Evolutionary conservation across 2,329 filamentous ascomycete species (phyloP), one percentile per base, ranked within the genome.

Genomic region (Neoascochyta sp.): DNA sequence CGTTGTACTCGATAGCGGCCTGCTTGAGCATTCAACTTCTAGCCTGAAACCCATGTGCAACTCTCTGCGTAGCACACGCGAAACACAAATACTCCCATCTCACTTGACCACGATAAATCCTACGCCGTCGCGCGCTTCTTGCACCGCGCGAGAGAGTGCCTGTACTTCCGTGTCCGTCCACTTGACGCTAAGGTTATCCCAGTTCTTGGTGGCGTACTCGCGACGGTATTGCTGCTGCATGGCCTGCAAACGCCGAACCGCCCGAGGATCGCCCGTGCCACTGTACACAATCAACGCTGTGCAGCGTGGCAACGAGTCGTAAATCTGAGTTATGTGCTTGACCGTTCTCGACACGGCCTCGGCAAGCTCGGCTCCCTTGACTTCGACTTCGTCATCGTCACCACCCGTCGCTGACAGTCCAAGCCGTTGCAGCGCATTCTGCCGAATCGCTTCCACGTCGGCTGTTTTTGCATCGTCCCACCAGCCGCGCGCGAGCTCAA

Each of bases 101-200:
- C 27, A 80, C 59, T 76, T 80, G 14, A 81, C 69, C 43, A 66
- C 66, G 46, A 81, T 65, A 41, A 81, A 76, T 1, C 73, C 77
- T 36, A 78, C 65, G 0, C 78, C 77, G 30, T 70, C 67, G 32
- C 77, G 70, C 3, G 78, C 78, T 32, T 60, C 65, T 46, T 73
- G 67, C 47, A 71, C 75, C 2, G 78, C 78, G 34, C 56, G 63
- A 42, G 72, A 71, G 30, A 82, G 52, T 23, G 69, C 71, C 55
- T 80, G 76, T 43, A 79, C 74, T 50, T 82, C 78, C 3, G 63
- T 66, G 60, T 81, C 78, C 12, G 78, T 80, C 78, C 78, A 82
- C 47, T 77, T 71, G 20, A 81, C 74, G 28, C 63, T 75, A 41
- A 81, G 49, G 36, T 80, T 65, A 52, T 81, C 73, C 78, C 78